Conservation (phyloP, 176 grass and related monocot genomes). For the Neostapfia colusana region DNA sequence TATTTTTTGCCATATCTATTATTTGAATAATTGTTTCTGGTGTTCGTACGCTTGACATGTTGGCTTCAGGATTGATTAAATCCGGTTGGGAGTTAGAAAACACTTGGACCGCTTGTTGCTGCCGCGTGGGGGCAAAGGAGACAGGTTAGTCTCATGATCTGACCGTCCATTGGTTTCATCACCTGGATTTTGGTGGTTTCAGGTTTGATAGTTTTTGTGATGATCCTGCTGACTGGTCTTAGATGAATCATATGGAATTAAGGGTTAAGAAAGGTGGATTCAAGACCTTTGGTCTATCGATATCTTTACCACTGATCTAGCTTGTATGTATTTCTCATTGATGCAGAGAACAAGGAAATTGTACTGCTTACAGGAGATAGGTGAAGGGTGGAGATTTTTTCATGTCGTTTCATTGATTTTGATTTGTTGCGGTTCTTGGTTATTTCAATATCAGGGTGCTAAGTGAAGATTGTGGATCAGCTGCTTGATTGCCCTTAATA, state of each 20-base stretch:
- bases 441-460: not conserved
- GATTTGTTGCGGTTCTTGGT: not conserved
- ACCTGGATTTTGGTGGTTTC: constrained; percentile 32
- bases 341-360: too few species aligned
- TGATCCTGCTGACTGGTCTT: not conserved
- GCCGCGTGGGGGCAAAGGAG: not conserved
- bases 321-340: too few species aligned
- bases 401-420: not conserved
- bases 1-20: too few species aligned
- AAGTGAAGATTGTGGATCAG: not conserved
- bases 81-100: not conserved
- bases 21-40: too few species aligned
- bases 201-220: not conserved
- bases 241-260: not conserved
- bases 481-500: not conserved
- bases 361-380: not conserved
- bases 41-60: not conserved
- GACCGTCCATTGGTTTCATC: constrained; percentile 21
- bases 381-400: not conserved
- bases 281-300: not conserved
- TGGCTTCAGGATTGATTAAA: not conserved
- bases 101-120: too few species aligned
- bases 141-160: constrained; percentile 43
- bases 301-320: too few species aligned
- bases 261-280: not conserved